Evolutionary conservation across 2,329 filamentous ascomycete species (phyloP).

Genomic region (Sporothrix phasma): DNA sequence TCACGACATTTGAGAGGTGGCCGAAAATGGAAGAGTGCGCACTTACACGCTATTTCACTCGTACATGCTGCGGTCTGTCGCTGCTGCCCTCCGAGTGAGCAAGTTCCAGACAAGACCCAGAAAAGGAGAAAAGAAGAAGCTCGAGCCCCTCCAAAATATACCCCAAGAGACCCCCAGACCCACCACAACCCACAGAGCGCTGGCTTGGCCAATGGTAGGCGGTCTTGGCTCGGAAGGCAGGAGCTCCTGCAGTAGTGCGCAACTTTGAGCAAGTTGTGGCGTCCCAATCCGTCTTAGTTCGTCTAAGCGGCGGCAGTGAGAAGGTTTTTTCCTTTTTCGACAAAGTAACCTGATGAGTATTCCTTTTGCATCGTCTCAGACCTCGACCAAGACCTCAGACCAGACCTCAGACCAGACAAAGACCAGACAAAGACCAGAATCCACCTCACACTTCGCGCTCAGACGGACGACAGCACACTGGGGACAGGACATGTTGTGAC

Average conservation of each 20-base stretch:
- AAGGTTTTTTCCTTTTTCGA: slow-evolving; percentile 12
- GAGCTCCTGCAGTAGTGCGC: slow-evolving; percentile 26
- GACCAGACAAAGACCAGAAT: too few species aligned
- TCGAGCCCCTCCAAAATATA: not conserved
- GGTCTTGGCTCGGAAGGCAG: not conserved
- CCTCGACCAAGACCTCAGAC: not conserved
- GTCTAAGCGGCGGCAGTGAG: slow-evolving; percentile 12
- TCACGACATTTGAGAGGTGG: not conserved
- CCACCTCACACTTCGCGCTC: not conserved
- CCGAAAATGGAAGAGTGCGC: not conserved
- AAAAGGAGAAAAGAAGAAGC: not conserved
- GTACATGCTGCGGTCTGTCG: not conserved
- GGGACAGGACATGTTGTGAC: too few species aligned
- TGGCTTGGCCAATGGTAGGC: not conserved
- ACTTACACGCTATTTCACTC: not conserved
- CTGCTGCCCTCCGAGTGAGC: not conserved
- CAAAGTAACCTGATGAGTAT: too few species aligned
- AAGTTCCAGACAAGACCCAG: not conserved
- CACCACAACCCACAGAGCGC: not conserved
- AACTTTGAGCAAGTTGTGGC: slow-evolving; percentile 42
- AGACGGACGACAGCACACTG: not conserved
- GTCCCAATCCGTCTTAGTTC: slow-evolving; percentile 16
- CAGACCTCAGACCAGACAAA: too few species aligned
- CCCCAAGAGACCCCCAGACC: not conserved
- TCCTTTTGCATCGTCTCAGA: not conserved